phyloP scores from a whole-genome alignment of 192 early-diverging fungal species.

The Coemansia sp. region DNA sequence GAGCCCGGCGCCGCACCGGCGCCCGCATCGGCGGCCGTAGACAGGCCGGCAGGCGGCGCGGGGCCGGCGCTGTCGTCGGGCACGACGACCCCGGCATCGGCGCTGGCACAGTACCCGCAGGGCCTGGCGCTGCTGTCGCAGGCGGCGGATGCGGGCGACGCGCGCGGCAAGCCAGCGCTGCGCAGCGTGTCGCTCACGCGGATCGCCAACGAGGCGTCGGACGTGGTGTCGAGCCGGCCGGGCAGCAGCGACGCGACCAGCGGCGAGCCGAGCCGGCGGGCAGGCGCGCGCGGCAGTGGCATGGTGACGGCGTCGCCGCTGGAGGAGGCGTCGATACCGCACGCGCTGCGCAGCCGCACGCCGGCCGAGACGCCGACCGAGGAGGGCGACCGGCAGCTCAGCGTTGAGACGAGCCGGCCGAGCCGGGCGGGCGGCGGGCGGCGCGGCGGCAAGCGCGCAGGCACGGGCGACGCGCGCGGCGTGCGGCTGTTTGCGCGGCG shows the following conservation, averaged over 20 bases:
- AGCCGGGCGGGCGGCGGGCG: conserved; percentile 3
- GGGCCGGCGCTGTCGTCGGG: conserved; percentile 8
- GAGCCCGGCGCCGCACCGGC: not conserved
- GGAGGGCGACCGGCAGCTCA: conserved; percentile 45
- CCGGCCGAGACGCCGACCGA: conserved; percentile 39
- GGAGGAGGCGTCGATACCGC: conserved; percentile 2
- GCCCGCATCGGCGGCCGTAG: not conserved
- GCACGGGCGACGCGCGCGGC: conserved; percentile 14
- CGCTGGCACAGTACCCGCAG: conserved; percentile 26
- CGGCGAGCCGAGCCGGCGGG: conserved; percentile 2
- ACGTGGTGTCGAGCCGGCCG: conserved; percentile 10
- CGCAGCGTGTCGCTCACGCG: conserved; percentile 45
- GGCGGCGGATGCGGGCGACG: not conserved
- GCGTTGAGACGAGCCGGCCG: conserved; percentile 23
- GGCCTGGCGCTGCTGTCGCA: conserved; percentile 20
- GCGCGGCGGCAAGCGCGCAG: conserved; percentile 11
- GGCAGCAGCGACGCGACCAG: conserved; percentile 19
- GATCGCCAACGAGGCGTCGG: conserved; percentile 14
- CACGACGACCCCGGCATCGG: conserved; percentile 1
- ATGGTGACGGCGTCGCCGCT: not conserved
- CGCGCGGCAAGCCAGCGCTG: not conserved
- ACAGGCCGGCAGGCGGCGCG: not conserved
- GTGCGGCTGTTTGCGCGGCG: conserved; percentile 35
- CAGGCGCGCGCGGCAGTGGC: not conserved
- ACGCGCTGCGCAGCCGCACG: conserved; percentile 15